These are phyloP conservation scores for Mucor lusitanicus DNA, from an alignment of 371 early-diverging fungal genomes.

Conservation along the genomic window DNA sequence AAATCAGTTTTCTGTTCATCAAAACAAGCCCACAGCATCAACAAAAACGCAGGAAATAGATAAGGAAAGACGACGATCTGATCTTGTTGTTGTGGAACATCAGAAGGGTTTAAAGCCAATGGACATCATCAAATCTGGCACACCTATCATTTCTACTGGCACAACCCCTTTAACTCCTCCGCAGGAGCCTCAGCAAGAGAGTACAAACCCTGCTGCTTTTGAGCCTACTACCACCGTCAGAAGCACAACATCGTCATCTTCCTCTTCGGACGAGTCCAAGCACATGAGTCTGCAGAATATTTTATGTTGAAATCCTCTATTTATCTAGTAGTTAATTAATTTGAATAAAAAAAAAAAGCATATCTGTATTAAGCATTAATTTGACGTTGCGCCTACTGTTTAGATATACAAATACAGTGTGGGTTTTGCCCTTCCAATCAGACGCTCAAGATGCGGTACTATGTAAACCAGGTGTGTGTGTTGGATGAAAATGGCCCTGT, in stretches of 20 bases:
- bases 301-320: constrained; percentile 9
- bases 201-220: not conserved
- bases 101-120: constrained; percentile 31
- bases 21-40: not conserved
- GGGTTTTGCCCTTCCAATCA: too few relatives aligned
- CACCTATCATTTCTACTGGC: constrained; percentile 10
- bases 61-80: not conserved
- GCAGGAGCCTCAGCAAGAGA: constrained; percentile 11
- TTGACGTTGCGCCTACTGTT: not conserved
- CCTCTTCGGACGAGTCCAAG: constrained; percentile 1
- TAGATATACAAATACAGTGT: too few relatives aligned
- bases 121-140: constrained; percentile 29
- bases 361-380: not conserved
- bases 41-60: not conserved
- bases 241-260: not conserved
- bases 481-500: not conserved
- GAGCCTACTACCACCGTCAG: not conserved
- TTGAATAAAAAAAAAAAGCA: not conserved
- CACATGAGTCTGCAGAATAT: constrained; percentile 30
- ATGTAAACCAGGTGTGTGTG: too few relatives aligned
- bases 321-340: not conserved
- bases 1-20: constrained; percentile 33
- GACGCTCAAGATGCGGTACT: too few relatives aligned
- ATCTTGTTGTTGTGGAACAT: constrained; percentile 4
- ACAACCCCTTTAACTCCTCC: constrained; percentile 23